These are phyloP conservation scores for Calonectria hongkongensis DNA, from an alignment of 2,329 filamentous ascomycete species.

Conservation along the genomic window DNA sequence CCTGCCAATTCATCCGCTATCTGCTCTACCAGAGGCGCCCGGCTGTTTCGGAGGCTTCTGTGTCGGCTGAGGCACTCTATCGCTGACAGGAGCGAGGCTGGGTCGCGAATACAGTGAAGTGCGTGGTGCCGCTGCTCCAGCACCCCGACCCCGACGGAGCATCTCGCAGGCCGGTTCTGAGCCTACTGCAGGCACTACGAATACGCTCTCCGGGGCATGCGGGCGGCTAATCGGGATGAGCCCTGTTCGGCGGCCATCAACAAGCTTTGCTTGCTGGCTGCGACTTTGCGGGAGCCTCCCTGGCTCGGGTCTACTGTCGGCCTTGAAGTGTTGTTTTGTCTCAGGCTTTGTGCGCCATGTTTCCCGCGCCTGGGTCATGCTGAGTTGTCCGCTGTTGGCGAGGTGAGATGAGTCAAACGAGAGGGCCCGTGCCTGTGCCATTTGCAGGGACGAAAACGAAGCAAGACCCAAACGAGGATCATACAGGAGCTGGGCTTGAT, in stretches of 20 bases:
- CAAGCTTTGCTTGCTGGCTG: constrained; percentile 44
- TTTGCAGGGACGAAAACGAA: constrained; percentile 21
- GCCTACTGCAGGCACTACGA: constrained; percentile 26
- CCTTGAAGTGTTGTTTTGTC: constrained; percentile 22
- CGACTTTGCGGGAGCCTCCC: constrained; percentile 42
- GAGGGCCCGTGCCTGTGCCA: constrained; percentile 3
- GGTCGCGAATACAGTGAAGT: constrained; percentile 22
- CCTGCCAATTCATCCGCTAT: constrained; percentile 24
- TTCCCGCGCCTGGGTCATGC: constrained; percentile 27
- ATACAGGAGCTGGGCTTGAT: constrained; percentile 7
- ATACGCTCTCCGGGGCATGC: constrained; percentile 19
- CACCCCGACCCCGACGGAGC: constrained; percentile 11
- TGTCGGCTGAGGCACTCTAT: constrained; percentile 36
- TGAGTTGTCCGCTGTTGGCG: constrained; percentile 40
- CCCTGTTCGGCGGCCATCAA: constrained; percentile 35
- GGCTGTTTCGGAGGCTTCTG: constrained; percentile 51
- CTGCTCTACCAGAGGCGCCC: constrained; percentile 40
- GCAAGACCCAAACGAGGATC: constrained; percentile 22
- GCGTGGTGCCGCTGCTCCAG: neutral
- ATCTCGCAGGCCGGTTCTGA: constrained; percentile 20
- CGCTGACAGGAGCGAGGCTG: constrained; percentile 43
- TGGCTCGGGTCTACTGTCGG: constrained; percentile 35
- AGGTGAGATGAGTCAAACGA: constrained; percentile 38
- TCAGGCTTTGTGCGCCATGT: constrained; percentile 26
- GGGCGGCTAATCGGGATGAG: constrained; percentile 34